Conservation (phyloP, 75 land plant species). For the Cryptomeria japonica region DNA sequence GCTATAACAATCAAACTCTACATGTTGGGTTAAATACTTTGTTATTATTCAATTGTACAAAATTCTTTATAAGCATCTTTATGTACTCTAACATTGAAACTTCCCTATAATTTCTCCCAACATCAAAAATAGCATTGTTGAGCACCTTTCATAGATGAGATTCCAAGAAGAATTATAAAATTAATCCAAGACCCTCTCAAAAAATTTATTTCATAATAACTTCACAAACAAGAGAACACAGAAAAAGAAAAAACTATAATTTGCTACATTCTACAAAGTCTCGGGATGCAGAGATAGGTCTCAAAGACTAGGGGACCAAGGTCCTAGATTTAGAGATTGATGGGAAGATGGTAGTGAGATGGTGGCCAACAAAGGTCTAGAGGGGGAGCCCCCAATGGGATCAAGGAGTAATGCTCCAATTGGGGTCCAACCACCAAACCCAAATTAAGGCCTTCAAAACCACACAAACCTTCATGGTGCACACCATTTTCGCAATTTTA, state of each 20-base stretch:
- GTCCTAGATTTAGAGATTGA: too few species aligned
- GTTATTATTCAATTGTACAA: neutral
- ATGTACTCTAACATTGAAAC: neutral
- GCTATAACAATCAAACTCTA: neutral
- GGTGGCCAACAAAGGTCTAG: too few species aligned
- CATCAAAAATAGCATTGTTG: neutral
- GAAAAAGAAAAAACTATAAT: neutral
- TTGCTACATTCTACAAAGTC: too few species aligned
- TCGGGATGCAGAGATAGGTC: too few species aligned
- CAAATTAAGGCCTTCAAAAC: too few species aligned
- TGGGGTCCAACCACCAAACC: too few species aligned
- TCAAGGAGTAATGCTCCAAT: too few species aligned
- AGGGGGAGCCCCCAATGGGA: too few species aligned
- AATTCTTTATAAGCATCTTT: neutral
- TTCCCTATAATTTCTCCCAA: neutral
- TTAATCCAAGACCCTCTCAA: neutral
- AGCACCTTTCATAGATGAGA: neutral
- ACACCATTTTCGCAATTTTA: too few species aligned
- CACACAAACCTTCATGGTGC: too few species aligned
- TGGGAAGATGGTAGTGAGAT: too few species aligned
- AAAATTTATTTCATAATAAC: neutral
- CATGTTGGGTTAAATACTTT: neutral
- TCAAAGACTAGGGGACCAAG: too few species aligned
- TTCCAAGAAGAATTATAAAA: neutral
- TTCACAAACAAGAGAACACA: neutral